Evolutionary conservation across 2,329 filamentous ascomycete genomes (phyloP).

Genomic region (Lasiodiplodia theobromae): DNA sequence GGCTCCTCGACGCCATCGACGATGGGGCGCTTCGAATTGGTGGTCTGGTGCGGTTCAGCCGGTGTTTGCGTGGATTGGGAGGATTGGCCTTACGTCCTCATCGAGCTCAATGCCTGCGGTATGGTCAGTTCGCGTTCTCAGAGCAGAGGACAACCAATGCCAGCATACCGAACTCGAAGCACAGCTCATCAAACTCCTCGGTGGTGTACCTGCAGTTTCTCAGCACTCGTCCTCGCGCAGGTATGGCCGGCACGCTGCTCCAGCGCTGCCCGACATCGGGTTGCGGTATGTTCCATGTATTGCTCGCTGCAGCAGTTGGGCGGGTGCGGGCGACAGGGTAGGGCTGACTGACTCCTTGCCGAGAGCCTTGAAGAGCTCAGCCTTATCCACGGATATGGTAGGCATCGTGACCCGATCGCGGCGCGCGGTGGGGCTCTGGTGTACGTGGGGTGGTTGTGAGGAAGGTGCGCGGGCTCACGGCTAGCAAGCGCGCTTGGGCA

Average conservation of each 20-base stretch:
- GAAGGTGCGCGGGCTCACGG: constrained; percentile 14
- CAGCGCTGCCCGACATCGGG: neutral
- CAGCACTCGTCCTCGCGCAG: constrained; percentile 12
- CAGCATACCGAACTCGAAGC: constrained; percentile 86
- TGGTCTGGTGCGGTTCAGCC: constrained; percentile 58
- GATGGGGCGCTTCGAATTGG: constrained; percentile 74
- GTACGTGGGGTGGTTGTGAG: constrained; percentile 17
- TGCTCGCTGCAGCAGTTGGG: constrained; percentile 6
- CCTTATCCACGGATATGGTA: constrained; percentile 96
- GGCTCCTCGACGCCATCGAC: constrained; percentile 83
- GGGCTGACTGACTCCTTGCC: constrained; percentile 74
- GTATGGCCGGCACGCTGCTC: neutral
- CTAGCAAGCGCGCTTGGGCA: neutral
- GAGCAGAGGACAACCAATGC: constrained; percentile 12
- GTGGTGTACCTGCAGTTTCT: constrained; percentile 73
- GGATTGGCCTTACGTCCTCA: constrained; percentile 70
- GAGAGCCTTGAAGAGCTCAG: constrained; percentile 90
- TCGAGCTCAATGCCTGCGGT: constrained; percentile 82
- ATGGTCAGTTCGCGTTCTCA: constrained; percentile 18
- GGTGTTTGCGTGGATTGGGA: constrained; percentile 22
- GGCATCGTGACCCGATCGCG: constrained; percentile 72
- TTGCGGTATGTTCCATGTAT: constrained; percentile 2
- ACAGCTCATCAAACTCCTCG: constrained; percentile 94
- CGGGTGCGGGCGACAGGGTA: neutral
- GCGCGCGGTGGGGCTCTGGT: constrained; percentile 23